phyloP scores from a whole-genome alignment of 1,284 basidiomycete genomes.

The Leccinum insolens region DNA sequence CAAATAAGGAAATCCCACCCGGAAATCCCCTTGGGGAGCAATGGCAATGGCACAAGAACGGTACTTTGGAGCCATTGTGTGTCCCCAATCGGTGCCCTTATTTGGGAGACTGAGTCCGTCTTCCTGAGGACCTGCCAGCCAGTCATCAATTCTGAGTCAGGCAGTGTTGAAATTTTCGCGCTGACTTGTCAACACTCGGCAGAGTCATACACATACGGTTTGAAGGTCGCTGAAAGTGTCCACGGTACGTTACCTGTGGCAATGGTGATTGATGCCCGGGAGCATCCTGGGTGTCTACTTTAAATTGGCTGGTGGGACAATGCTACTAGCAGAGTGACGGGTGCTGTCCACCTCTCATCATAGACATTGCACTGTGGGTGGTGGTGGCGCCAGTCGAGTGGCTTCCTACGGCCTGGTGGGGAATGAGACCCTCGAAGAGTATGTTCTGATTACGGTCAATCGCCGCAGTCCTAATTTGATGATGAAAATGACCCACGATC shows the following conservation, averaged over 20 bases:
- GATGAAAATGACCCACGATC: neutral
- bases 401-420: neutral
- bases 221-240: neutral
- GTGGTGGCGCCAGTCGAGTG: neutral
- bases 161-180: neutral
- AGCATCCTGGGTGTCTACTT: neutral
- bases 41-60: neutral
- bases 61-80: neutral
- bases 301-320: neutral
- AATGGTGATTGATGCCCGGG: neutral
- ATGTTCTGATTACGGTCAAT: neutral
- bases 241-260: neutral
- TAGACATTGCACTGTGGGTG: neutral
- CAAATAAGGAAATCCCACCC: neutral
- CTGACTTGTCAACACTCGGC: neutral
- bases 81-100: neutral
- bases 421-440: neutral
- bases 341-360: neutral
- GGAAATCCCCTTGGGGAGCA: neutral
- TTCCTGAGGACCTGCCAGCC: neutral
- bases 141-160: neutral
- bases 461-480: neutral
- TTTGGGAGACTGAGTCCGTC: neutral
- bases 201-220: neutral
- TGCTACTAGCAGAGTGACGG: neutral